Conservation (phyloP, 805 yeast genomes). For the Saturnispora hagleri region DNA sequence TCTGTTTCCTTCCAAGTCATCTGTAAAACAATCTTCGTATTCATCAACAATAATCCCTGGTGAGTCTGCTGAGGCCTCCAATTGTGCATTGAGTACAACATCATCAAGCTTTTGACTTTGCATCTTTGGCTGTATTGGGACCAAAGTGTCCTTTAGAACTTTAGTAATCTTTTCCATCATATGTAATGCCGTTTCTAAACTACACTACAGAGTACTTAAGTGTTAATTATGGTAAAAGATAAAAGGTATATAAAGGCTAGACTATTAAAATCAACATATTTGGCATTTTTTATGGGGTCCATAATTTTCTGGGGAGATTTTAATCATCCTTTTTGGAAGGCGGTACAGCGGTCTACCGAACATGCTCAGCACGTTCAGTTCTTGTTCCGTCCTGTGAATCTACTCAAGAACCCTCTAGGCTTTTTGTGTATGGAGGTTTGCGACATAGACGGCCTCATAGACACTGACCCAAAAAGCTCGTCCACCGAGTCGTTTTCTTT, state of each 20-base stretch:
- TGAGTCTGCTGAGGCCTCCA: conserved; percentile 1
- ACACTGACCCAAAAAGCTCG: not conserved
- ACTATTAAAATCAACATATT: not conserved
- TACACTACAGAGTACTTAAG: not conserved
- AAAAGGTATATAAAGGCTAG: not conserved
- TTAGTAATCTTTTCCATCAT: not conserved
- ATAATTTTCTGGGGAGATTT: not conserved
- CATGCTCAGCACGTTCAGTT: not conserved
- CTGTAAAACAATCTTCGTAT: conserved; percentile 11
- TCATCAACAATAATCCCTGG: conserved; percentile 1
- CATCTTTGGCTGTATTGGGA: conserved; percentile 12
- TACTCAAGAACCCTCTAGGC: conserved; percentile 1
- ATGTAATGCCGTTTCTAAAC: not conserved
- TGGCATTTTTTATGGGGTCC: not conserved
- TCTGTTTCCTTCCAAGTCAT: conserved; percentile 3
- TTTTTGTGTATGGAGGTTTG: not conserved
- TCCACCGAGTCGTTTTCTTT: not conserved
- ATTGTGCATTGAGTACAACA: conserved; percentile 9
- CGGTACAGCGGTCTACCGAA: not conserved
- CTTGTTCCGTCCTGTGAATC: conserved; percentile 1
- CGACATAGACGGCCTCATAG: not conserved
- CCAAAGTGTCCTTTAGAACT: conserved; percentile 13
- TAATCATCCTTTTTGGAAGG: not conserved
- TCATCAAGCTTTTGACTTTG: not conserved
- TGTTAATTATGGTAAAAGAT: not conserved